Base-by-base conservation (phyloP, 768 basidiomycete genomes). In the Serendipita sp. region DNA sequence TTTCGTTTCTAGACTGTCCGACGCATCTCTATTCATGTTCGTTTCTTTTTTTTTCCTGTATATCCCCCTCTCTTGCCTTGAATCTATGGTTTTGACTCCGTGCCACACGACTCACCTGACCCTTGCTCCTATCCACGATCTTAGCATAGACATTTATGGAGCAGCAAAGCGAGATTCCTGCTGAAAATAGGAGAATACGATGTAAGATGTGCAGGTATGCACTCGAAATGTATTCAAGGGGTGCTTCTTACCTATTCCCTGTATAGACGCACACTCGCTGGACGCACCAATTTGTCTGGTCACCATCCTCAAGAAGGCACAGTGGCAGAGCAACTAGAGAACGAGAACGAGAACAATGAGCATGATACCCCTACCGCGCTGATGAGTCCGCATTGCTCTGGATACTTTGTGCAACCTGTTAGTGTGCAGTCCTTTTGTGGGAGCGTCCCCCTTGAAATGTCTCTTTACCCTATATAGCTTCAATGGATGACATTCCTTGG, bases 361-460 rank as follows among this genome's bases (percentile, higher is more conserved):
- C 61, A 17, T 5, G 14, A n/a, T n/a, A n/a, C n/a, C n/a, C n/a
- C n/a, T n/a, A 70, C 74, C 0, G 70, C 73, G 41, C 71, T 94
- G 51, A 73, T 78, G 38, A 90, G 93, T 69, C 76, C 86, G 14
- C 85, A 85, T 68, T 98, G 96, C 72, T 95, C 93, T 0, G 94
- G 93, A 5, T 99, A 99, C 72, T 98, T 97, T 70, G 83, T 97
- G 48, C 95, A 98, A 71, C 92, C 93, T 34, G 91, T 96, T 68
- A 67, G 88, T 78, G 5, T 22, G n/a, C n/a, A n/a, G n/a, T n/a
- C n/a, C 22, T 63, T 51, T 38, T 44, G 3, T 13, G n/a, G 13
- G 13, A 11, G 20, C 13, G 42, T 42, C 42, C 13, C 42, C 20
- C 42, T 65, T 9, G 41, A 24, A n/a, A n/a, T n/a, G n/a, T n/a